Conservation (phyloP, 768 basidiomycete genomes). For the Krasilnikovozyma curviuscula region DNA sequence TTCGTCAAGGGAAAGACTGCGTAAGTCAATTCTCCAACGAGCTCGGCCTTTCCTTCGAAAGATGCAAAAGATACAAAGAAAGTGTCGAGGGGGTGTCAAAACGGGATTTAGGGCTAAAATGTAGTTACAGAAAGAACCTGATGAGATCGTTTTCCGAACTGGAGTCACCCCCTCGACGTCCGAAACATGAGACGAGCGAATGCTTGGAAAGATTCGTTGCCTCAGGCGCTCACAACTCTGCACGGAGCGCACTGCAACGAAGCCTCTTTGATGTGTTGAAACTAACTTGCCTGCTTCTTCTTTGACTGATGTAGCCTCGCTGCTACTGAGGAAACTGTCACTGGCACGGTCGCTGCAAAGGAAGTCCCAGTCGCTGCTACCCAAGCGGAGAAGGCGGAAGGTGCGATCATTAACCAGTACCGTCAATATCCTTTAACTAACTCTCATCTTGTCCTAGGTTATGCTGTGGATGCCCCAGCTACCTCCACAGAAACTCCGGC, state of each 20-base stretch:
- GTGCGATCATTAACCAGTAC: background rate
- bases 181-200: background rate
- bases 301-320: background rate
- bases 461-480: background rate
- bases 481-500: background rate
- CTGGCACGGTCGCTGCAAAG: background rate
- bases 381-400: background rate
- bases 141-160: background rate
- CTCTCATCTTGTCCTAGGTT: background rate
- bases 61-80: no score
- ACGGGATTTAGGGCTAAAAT: no score
- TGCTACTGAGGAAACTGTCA: background rate
- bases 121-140: no score
- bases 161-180: background rate
- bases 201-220: background rate
- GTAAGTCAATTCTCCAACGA: background rate
- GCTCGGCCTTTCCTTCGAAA: background rate
- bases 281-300: background rate
- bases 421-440: background rate
- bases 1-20: slow-evolving; percentile 3
- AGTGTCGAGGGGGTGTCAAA: no score
- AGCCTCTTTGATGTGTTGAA: background rate
- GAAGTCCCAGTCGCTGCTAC: background rate
- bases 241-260: no score
- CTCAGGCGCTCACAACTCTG: no score